Evolutionary conservation across 1,284 basidiomycete species (phyloP).

Genomic region (Malassezia brasiliensis): DNA sequence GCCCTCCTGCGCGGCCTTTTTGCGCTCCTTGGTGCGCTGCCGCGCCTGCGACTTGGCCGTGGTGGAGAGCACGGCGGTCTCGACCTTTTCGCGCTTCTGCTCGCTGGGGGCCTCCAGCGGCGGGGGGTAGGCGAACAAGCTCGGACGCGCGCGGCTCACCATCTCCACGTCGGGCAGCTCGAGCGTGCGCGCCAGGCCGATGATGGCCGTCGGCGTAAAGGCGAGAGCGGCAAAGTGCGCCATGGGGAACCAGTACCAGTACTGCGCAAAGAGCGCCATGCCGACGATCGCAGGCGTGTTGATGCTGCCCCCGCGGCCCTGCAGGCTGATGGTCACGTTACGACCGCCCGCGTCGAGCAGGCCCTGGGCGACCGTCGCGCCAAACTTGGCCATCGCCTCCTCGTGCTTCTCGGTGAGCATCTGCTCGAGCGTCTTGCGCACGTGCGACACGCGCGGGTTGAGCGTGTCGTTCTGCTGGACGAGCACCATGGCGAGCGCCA

Average conservation of each 20-base stretch:
- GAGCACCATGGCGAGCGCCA: constrained; percentile 44
- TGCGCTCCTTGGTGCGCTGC: constrained; percentile 41
- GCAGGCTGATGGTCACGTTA: constrained; percentile 46
- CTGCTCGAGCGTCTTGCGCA: constrained; percentile 42
- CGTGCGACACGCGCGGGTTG: constrained; percentile 40
- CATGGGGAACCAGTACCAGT: constrained; percentile 49
- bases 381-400: constrained; percentile 48
- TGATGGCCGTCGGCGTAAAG: constrained; percentile 45
- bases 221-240: constrained; percentile 46
- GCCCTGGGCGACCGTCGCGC: constrained; percentile 44
- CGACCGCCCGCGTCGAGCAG: constrained; percentile 46
- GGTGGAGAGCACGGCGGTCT: constrained; percentile 45
- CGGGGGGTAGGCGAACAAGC: constrained; percentile 44
- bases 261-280: constrained; percentile 47
- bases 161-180: constrained; percentile 42
- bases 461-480: constrained; percentile 46
- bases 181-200: constrained; percentile 40
- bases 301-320: constrained; percentile 37
- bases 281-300: constrained; percentile 48
- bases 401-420: constrained; percentile 47
- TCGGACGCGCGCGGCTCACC: constrained; percentile 38
- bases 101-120: constrained; percentile 36
- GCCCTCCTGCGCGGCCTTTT: constrained; percentile 30
- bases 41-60: constrained; percentile 45
- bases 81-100: constrained; percentile 46